Conservation (phyloP, 2,329 filamentous ascomycete species). For the Rhynchosporium agropyri region DNA sequence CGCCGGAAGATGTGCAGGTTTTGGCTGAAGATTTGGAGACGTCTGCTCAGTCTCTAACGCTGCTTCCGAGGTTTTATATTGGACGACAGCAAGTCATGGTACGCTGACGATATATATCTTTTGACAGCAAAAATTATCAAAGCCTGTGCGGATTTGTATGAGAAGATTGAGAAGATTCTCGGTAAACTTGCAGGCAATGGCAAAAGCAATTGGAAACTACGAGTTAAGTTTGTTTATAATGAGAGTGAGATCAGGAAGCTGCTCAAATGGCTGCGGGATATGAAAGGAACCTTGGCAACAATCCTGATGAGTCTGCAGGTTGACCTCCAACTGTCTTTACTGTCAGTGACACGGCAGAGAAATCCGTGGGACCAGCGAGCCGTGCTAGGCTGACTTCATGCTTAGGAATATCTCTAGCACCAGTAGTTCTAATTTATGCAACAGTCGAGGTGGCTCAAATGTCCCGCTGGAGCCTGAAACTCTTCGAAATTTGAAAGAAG, state of each 20-base stretch:
- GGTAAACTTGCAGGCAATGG: slow-evolving; percentile 29
- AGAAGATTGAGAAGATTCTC: slow-evolving; percentile 33
- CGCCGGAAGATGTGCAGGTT: slow-evolving; percentile 31
- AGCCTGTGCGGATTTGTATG: slow-evolving; percentile 31
- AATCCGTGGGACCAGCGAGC: neutral
- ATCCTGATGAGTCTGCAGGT: slow-evolving; percentile 36
- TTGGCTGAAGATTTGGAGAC: slow-evolving; percentile 30
- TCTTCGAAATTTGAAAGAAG: slow-evolving; percentile 24
- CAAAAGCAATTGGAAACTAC: slow-evolving; percentile 29
- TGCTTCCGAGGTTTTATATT: slow-evolving; percentile 31
- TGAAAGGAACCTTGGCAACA: slow-evolving; percentile 34
- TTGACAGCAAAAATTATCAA: slow-evolving; percentile 35
- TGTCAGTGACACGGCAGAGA: slow-evolving; percentile 24
- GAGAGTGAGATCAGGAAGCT: slow-evolving; percentile 32
- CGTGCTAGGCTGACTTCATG: slow-evolving; percentile 2
- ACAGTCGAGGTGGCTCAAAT: slow-evolving; percentile 20
- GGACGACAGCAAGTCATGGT: slow-evolving; percentile 30
- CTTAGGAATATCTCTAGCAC: slow-evolving; percentile 29
- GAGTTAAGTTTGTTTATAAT: slow-evolving; percentile 34
- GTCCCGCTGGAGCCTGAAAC: slow-evolving; percentile 27
- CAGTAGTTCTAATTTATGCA: slow-evolving; percentile 16
- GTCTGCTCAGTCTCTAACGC: slow-evolving; percentile 30
- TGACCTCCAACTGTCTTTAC: slow-evolving; percentile 34
- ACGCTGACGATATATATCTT: slow-evolving; percentile 33
- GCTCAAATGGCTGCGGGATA: slow-evolving; percentile 29